A percentile compares a stretch with the other conserved stretches of the same genome.
phyloP scores from a whole-genome alignment of 2,329 filamentous ascomycete genomes.

The Coniochaeta hoffmannii region DNA sequence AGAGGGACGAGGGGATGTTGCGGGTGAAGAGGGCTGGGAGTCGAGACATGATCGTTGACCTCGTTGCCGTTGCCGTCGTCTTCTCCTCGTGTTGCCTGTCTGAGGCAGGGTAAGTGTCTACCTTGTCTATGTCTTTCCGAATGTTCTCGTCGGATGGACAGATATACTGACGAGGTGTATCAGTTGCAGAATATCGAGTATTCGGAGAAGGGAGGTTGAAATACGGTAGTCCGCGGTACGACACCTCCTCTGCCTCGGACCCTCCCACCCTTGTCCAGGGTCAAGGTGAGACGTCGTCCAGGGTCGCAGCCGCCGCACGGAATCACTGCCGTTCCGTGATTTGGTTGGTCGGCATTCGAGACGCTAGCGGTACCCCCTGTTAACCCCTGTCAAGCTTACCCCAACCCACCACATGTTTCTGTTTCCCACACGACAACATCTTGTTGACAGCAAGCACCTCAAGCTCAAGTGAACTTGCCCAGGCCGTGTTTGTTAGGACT shows the following conservation, averaged over 20 bases:
- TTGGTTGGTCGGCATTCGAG: background rate
- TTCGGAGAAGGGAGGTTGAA: background rate
- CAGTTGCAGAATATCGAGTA: background rate
- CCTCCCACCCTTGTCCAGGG: background rate
- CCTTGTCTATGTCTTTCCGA: background rate
- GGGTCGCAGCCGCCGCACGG: background rate
- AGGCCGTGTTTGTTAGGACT: no score
- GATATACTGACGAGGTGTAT: background rate
- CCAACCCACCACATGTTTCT: no score
- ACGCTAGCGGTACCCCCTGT: no score
- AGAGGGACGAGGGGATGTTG: conserved; percentile 44
- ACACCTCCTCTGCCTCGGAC: background rate
- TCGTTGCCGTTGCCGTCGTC: background rate
- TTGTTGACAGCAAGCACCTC: no score
- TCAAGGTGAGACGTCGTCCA: background rate
- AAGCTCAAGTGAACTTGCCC: no score
- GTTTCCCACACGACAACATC: no score
- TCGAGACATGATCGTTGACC: conserved; percentile 39
- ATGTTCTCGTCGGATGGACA: background rate
- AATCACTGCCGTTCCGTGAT: background rate
- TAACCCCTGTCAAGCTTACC: no score
- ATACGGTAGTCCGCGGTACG: background rate
- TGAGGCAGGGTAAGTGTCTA: background rate
- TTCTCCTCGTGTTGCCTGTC: no score
- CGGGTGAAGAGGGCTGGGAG: conserved; percentile 54